A percentile compares a stretch with the other conserved stretches of the same genome.
These are phyloP conservation scores for Acorus gramineus DNA, from an alignment of 106 monocot species.

Conservation along the genomic window DNA sequence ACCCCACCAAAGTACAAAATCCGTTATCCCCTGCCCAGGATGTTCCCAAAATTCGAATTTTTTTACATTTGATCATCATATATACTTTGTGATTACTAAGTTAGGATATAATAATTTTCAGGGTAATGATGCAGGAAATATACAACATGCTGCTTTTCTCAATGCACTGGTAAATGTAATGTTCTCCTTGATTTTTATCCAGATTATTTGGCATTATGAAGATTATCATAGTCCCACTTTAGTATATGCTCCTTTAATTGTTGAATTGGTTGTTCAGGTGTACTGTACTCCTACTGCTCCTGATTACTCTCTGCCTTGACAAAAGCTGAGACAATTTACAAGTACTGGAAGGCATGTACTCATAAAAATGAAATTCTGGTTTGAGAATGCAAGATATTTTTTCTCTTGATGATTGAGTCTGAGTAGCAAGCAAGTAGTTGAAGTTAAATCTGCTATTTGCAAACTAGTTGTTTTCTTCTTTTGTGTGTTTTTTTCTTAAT, in stretches of 20 bases:
- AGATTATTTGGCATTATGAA: neutral
- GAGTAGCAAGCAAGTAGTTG: no score
- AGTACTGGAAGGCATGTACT: conserved; percentile 78
- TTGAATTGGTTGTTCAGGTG: conserved; percentile 32
- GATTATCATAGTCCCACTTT: no score
- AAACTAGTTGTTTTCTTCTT: no score
- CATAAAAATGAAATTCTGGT: neutral
- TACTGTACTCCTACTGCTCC: conserved; percentile 89
- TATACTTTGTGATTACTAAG: neutral
- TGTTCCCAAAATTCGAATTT: conserved; percentile 1
- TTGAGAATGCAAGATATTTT: no score
- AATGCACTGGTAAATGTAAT: conserved; percentile 88
- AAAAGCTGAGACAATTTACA: conserved; percentile 87
- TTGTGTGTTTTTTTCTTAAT: no score
- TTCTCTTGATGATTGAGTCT: no score
- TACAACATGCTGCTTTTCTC: conserved; percentile 77
- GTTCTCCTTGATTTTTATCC: neutral
- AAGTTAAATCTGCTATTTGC: no score
- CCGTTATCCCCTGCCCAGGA: no score
- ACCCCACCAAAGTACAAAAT: no score
- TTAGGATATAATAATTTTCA: conserved; percentile 7
- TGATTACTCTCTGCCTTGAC: conserved; percentile 97
- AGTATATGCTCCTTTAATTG: neutral
- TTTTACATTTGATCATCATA: conserved; percentile 6
- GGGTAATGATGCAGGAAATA: conserved; percentile 44